These are phyloP conservation scores for Trichophyton benhamiae DNA, from an alignment of 2,329 filamentous ascomycete genomes.

Conservation along the genomic window DNA sequence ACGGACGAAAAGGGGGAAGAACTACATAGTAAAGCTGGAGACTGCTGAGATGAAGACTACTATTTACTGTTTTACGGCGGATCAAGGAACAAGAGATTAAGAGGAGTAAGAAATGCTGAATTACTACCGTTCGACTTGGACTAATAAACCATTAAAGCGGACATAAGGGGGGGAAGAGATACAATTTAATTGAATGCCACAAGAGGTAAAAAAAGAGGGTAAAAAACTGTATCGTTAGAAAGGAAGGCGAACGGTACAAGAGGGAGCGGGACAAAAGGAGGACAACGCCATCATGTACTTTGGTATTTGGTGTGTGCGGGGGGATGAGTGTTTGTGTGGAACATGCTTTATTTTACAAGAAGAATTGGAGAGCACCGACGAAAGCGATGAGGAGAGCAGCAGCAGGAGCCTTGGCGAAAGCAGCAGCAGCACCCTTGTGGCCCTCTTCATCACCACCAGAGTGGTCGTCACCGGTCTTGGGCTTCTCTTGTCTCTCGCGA, in stretches of 20 bases:
- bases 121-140: constrained; percentile 1
- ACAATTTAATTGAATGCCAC: constrained; percentile 3
- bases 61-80: too few relatives aligned
- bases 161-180: background rate
- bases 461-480: constrained; percentile 23
- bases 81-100: background rate
- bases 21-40: background rate
- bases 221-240: background rate
- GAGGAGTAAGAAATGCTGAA: background rate
- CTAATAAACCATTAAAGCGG: constrained; percentile 1
- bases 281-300: constrained; percentile 1
- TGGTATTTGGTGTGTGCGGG: background rate
- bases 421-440: constrained; percentile 21
- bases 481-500: constrained; percentile 25
- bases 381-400: background rate
- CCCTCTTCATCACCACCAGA: constrained; percentile 18
- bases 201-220: background rate
- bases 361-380: constrained; percentile 3
- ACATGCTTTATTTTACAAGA: constrained; percentile 3
- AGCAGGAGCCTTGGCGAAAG: constrained; percentile 12
- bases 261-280: too few relatives aligned
- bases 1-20: background rate
- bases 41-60: background rate
- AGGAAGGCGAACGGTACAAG: background rate
- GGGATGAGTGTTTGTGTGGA: too few relatives aligned